A percentile compares a stretch with the other conserved stretches of the same genome.
phyloP scores from a whole-genome alignment of 768 basidiomycete species.

The Clavaria fumosa region DNA sequence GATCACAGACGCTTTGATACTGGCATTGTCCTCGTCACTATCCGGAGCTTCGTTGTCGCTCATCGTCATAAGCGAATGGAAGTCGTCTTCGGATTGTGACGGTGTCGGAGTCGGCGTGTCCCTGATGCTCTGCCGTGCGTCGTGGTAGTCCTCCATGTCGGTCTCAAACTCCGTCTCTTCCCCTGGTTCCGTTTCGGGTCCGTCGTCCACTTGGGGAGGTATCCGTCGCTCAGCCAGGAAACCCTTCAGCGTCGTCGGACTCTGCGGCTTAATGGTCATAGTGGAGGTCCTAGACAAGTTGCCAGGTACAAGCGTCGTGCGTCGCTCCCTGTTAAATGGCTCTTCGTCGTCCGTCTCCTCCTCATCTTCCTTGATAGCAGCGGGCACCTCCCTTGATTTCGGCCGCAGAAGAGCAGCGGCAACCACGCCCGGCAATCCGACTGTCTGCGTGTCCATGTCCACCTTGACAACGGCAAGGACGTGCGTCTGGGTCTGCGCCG shows the following conservation, averaged over 20 bases:
- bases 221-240: too few relatives aligned
- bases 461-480: not conserved
- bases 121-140: slow-evolving; percentile 60
- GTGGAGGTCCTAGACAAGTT: slow-evolving; percentile 20
- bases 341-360: slow-evolving; percentile 6
- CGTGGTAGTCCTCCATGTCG: slow-evolving; percentile 57
- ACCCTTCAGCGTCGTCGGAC: too few relatives aligned
- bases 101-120: slow-evolving; percentile 53
- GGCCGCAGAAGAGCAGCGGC: slow-evolving; percentile 1
- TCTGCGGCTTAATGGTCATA: too few relatives aligned
- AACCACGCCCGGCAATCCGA: too few relatives aligned
- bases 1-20: slow-evolving; percentile 52
- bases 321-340: slow-evolving; percentile 13
- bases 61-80: slow-evolving; percentile 60
- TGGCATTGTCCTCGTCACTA: slow-evolving; percentile 49
- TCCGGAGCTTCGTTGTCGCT: slow-evolving; percentile 54
- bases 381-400: not conserved
- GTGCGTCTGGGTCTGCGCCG: slow-evolving; percentile 21
- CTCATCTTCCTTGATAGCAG: slow-evolving; percentile 6
- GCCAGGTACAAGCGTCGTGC: slow-evolving; percentile 33
- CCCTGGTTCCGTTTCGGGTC: slow-evolving; percentile 52
- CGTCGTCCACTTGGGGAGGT: slow-evolving; percentile 27
- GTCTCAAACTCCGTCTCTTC: slow-evolving; percentile 57
- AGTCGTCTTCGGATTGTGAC: slow-evolving; percentile 52
- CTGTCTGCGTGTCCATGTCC: slow-evolving; percentile 4